Conservation (phyloP, 352 stramenopile genomes). For the Phytophthora boehmeriae region DNA sequence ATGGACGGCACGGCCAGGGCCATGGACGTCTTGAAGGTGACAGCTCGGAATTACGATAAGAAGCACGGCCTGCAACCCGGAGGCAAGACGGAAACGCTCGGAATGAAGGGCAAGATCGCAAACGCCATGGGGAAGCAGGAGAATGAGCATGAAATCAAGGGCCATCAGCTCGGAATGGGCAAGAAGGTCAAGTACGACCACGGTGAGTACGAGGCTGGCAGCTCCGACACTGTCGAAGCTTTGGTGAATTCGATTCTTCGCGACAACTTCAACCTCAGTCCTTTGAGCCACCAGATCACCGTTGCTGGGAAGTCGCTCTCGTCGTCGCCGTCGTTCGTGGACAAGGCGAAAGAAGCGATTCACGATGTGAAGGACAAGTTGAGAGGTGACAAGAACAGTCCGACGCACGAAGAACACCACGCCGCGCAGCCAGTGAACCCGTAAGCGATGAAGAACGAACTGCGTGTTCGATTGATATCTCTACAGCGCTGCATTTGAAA, state of each 20-base stretch:
- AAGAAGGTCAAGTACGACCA: neutral
- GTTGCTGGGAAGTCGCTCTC: too few relatives aligned
- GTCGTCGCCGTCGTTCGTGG: too few relatives aligned
- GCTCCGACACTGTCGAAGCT: constrained; percentile 18
- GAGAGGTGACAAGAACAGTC: too few relatives aligned
- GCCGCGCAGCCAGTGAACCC: too few relatives aligned
- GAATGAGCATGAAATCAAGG: constrained; percentile 15
- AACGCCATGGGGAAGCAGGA: neutral
- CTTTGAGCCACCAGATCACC: too few relatives aligned
- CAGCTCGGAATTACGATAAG: constrained; percentile 22
- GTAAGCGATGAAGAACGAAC: neutral
- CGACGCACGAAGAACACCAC: too few relatives aligned
- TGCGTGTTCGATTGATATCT: neutral
- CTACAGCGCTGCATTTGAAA: neutral
- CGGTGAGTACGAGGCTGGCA: neutral
- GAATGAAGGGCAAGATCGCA: neutral
- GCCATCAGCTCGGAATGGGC: constrained; percentile 15
- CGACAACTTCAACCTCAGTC: constrained; percentile 16
- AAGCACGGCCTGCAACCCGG: too few relatives aligned
- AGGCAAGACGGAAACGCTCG: neutral
- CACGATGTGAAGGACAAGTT: too few relatives aligned
- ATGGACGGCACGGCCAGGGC: constrained; percentile 14
- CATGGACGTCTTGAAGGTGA: constrained; percentile 20
- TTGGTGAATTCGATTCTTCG: constrained; percentile 21
- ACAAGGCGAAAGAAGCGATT: too few relatives aligned